Conservation (phyloP, 129 eudicot genomes). For the Erigeron canadensis region DNA sequence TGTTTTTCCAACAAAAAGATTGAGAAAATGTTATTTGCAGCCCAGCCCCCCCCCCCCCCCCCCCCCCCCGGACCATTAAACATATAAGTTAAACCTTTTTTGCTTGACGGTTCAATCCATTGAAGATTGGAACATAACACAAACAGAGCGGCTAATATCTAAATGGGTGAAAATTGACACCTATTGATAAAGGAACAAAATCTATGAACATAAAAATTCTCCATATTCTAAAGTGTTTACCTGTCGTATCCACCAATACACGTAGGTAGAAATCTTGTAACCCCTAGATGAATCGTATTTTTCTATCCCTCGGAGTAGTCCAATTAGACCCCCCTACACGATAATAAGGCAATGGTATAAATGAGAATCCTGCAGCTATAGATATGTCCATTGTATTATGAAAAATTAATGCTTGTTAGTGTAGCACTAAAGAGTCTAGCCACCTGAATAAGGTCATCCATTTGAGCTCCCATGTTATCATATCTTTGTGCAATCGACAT, state of each 20-base stretch:
- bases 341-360: background rate
- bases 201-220: background rate
- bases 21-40: background rate
- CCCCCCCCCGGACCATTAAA: too few relatives aligned
- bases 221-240: slow-evolving; percentile 33
- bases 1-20: too few relatives aligned
- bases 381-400: background rate
- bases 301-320: slow-evolving; percentile 80
- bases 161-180: background rate
- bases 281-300: slow-evolving; percentile 87
- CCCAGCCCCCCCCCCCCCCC: too few relatives aligned
- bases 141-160: background rate
- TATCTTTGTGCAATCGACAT: slow-evolving; percentile 79
- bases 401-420: slow-evolving; percentile 1
- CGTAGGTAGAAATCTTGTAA: slow-evolving; percentile 77
- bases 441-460: slow-evolving; percentile 89
- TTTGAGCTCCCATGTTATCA: slow-evolving; percentile 86
- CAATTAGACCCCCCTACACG: slow-evolving; percentile 77
- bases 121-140: background rate
- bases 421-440: slow-evolving; percentile 1
- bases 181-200: background rate
- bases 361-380: slow-evolving; percentile 3
- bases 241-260: slow-evolving; percentile 97
- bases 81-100: too few relatives aligned
- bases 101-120: background rate